These are phyloP conservation scores for Fraxinus pennsylvanica DNA, from an alignment of 257 asterid species.

Conservation along the genomic window DNA sequence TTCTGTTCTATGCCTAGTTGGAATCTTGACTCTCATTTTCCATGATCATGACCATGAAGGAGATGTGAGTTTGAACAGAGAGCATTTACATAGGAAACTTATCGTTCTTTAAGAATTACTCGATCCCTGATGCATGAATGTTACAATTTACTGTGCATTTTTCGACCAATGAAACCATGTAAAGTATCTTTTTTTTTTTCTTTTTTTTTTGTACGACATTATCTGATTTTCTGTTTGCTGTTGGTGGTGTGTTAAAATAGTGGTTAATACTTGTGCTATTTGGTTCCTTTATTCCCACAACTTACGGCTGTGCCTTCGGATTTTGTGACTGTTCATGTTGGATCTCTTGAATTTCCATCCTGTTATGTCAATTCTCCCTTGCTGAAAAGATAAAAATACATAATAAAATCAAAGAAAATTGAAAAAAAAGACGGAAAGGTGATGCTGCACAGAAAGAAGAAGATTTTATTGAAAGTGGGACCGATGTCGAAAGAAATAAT, in stretches of 20 bases:
- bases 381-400: no score
- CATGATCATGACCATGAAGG: constrained; percentile 58
- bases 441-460: no score
- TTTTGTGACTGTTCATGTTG: no score
- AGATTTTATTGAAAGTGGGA: no score
- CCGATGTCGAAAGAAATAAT: no score
- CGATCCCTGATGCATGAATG: constrained; percentile 20
- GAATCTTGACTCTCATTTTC: constrained; percentile 83
- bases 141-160: constrained; percentile 10
- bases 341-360: no score
- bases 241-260: background rate
- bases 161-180: background rate
- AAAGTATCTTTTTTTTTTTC: background rate
- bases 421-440: no score
- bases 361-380: no score
- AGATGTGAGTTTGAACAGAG: constrained; percentile 38
- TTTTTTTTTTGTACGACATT: background rate
- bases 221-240: background rate
- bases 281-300: background rate
- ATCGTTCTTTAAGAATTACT: constrained; percentile 34
- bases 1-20: constrained; percentile 85
- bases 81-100: constrained; percentile 65
- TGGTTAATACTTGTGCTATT: background rate
- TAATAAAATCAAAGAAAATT: no score
- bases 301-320: background rate